These are phyloP conservation scores for Apophysomyces elegans DNA, from an alignment of 371 early-diverging fungal genomes.

Conservation along the genomic window DNA sequence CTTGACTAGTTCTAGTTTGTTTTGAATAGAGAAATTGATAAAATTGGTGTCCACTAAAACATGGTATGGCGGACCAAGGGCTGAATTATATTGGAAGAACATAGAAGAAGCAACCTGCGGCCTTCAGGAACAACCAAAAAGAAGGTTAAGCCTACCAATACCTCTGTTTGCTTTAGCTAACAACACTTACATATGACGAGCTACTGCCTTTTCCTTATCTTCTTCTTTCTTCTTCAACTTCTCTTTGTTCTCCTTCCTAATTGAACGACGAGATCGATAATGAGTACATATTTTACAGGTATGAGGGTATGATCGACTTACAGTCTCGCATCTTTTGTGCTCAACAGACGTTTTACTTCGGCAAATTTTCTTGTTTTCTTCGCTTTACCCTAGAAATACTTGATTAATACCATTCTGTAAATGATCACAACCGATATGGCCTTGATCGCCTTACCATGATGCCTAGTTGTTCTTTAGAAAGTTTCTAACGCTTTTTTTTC, in stretches of 20 bases:
- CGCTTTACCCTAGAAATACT: conserved; percentile 76
- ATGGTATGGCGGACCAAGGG: conserved; percentile 98
- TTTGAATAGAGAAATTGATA: conserved; percentile 99
- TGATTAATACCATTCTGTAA: neutral
- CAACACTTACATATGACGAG: conserved; percentile 78
- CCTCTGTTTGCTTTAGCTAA: neutral
- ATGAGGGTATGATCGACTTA: conserved; percentile 38
- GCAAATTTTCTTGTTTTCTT: conserved; percentile 94
- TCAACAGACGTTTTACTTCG: conserved; percentile 89
- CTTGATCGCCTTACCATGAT: conserved; percentile 2
- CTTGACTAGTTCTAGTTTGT: conserved; percentile 97
- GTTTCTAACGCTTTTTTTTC: no score
- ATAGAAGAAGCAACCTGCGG: conserved; percentile 94
- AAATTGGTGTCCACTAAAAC: conserved; percentile 99
- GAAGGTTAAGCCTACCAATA: neutral
- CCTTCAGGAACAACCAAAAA: conserved; percentile 29
- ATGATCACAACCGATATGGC: neutral
- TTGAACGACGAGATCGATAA: neutral
- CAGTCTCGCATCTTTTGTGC: conserved; percentile 88
- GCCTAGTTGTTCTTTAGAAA: neutral
- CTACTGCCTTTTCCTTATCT: conserved; percentile 68
- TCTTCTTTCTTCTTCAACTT: conserved; percentile 76
- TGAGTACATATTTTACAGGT: neutral
- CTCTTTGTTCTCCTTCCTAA: conserved; percentile 79
- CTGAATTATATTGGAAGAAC: conserved; percentile 97